Base-by-base conservation (phyloP, 768 basidiomycete species). In the Macrolepiota albuminosa region DNA sequence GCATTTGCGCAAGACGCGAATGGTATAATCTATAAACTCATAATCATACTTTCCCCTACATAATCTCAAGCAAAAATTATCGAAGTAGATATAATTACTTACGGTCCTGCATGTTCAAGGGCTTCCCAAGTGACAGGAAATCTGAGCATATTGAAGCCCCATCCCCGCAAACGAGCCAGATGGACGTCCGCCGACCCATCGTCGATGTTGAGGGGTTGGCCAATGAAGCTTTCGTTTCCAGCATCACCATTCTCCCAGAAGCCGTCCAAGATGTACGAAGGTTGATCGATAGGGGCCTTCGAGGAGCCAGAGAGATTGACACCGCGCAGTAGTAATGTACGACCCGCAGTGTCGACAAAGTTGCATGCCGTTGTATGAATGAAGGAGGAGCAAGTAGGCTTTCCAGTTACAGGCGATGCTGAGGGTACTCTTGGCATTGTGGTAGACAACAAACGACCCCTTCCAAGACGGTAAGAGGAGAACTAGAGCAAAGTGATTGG, bases 101-200 rank as follows among this genome's bases (percentile, higher is more conserved):
- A 97, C 94, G 97, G 97, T 71, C 95, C 96, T 59, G 82, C 86
- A 70, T 93, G 94, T 72, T 98, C 97, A 16, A 99, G 73, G 0
- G 92, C 82, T 69, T 99, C 97, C 97, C 97, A 99, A 1, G 91
- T 87, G n/a, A 98, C 81, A 9, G 91, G 81, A 73, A 87, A 86
- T 75, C 93, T 77, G 18, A 98, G 74, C 69, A 89, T 77, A 67
- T 93, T 97, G 75, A 94, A 98, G 0, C 97, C 97, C 96, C 95
- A 99, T 0, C 89, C 89, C 61, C 82, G 80, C 33, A 99, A 75
- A n/a, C 97, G 79, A 4, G 85, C 80, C 0, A 99, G 78, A 66
- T 98, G 95, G 16, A 88, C 80, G 74, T 98, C 88, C 5, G 91
- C 92, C 8, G 84, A 85, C 18, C 88, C 88, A 66, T 95, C 91